A percentile compares a stretch with the other conserved stretches of the same genome.
phyloP scores from a whole-genome alignment of 2,329 filamentous ascomycete genomes.

The Incumbomyces lentus region DNA sequence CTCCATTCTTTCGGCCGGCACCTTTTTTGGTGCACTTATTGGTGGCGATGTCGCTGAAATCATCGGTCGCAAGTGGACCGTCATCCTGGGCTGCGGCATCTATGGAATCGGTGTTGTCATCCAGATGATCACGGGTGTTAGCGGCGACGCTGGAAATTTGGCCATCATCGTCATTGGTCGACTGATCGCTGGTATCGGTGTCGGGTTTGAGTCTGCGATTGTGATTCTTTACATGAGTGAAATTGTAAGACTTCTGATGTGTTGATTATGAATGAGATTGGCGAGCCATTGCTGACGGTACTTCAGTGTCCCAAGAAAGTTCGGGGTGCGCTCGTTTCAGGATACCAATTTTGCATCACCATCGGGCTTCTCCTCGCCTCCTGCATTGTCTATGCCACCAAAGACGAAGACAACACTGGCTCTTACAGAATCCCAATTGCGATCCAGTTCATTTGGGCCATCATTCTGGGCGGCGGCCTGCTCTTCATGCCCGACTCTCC shows the following conservation, averaged over 20 bases:
- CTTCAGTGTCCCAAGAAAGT: conserved; percentile 54
- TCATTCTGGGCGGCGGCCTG: conserved; percentile 60
- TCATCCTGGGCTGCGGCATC: conserved; percentile 58
- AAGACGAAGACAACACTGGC: conserved; percentile 50
- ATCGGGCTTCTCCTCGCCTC: conserved; percentile 67
- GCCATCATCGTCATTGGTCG: conserved; percentile 61
- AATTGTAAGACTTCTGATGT: conserved; percentile 36
- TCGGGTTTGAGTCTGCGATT: conserved; percentile 69
- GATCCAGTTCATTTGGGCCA: conserved; percentile 69
- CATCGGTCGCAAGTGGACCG: conserved; percentile 60
- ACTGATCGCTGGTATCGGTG: conserved; percentile 65
- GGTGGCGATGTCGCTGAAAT: conserved; percentile 63
- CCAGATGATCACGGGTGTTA: conserved; percentile 46
- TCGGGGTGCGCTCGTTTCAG: conserved; percentile 66
- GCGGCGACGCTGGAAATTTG: conserved; percentile 26
- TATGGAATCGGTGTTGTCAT: conserved; percentile 60
- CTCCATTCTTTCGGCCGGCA: conserved; percentile 65
- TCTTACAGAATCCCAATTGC: conserved; percentile 73
- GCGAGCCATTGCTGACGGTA: conserved; percentile 8
- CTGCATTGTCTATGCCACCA: conserved; percentile 61
- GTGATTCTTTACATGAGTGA: conserved; percentile 83
- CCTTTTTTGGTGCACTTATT: conserved; percentile 67
- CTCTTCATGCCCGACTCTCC: conserved; percentile 74
- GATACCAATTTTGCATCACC: conserved; percentile 76
- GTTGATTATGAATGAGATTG: neutral